Evolutionary conservation across 257 asterid species (phyloP), one percentile per base, ranked within the genome.

Genomic region (Solanum rostratum): DNA sequence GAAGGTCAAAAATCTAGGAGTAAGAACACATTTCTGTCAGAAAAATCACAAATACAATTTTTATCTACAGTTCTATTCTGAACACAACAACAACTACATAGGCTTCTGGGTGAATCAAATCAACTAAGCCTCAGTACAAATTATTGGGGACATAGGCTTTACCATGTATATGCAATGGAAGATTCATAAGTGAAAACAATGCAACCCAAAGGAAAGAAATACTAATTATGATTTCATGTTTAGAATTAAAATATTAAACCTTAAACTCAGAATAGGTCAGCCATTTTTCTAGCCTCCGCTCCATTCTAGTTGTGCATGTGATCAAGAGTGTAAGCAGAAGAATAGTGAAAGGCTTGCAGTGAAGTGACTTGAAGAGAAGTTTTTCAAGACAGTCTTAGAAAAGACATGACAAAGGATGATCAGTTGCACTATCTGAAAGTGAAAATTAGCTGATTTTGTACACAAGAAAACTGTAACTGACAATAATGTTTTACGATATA

Each of bases 1-100:
- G 94, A 87, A 96, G 98, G 71, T 87, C 87, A 33, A 96, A 95
- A 88, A 96, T 95, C 98, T 96, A 84, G 84, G 20, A 83, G 81
- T 69, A 86, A 53, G 79, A 85, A 81, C 53, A 79, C 22, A 83
- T 52, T 39, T 50, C 46, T 78, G 83, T 76, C 45, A 76, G 62
- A 76, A 76, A 73, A 73, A 45, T 22, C 46, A 46, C 14, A 74
- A 46, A 46, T 74, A 46, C 3, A 2, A 46, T 20, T 41, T 70
- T 33, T 20, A 41, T 43, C 80, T 41, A 71, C 80, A 71, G 81
- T 22, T 73, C 13, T n/a, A 73, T 43, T 43, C 22, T 37, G 80
- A 41, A 55, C 15, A 74, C 49, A 16, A 27, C 15, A 84, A 78
- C 16, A 27, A 46, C 41, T 55, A 71, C 20, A 43, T 20, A n/a